Percentiles rank a stretch among this genome's conserved stretches.
Evolutionary conservation across 2,329 filamentous ascomycete genomes (phyloP).

Genomic region (Paracoccidioides brasiliensis): DNA sequence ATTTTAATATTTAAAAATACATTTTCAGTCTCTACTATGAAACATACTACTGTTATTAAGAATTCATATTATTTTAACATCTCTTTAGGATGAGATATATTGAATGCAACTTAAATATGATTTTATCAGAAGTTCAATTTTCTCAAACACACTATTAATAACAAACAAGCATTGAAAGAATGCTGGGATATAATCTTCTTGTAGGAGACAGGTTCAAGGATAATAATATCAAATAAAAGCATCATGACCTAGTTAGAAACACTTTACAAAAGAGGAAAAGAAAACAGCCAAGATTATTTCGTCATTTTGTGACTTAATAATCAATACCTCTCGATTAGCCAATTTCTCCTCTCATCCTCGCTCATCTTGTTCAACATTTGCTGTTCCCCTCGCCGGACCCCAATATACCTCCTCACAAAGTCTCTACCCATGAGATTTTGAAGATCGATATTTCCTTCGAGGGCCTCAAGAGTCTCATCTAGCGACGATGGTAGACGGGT

Average conservation of each 20-base stretch:
- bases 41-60: too few relatives aligned
- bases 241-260: not conserved
- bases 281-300: not conserved
- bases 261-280: too few relatives aligned
- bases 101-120: too few relatives aligned
- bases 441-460: conserved; percentile 20
- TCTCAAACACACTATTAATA: too few relatives aligned
- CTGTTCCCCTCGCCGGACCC: conserved; percentile 25
- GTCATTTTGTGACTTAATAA: not conserved
- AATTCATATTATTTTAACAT: too few relatives aligned
- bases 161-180: too few relatives aligned
- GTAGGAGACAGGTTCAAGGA: too few relatives aligned
- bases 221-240: not conserved
- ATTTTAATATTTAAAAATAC: too few relatives aligned
- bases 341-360: conserved; percentile 20
- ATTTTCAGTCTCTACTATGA: too few relatives aligned
- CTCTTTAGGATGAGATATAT: too few relatives aligned
- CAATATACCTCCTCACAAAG: conserved; percentile 16
- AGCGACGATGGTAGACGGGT: conserved; percentile 24
- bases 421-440: conserved; percentile 18
- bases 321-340: conserved; percentile 30
- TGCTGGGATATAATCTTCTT: too few relatives aligned
- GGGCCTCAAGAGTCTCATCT: conserved; percentile 21
- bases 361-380: conserved; percentile 20
- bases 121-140: too few relatives aligned